Conservation (phyloP, 208 protist genomes). For the Vickermania spadyakhi region DNA sequence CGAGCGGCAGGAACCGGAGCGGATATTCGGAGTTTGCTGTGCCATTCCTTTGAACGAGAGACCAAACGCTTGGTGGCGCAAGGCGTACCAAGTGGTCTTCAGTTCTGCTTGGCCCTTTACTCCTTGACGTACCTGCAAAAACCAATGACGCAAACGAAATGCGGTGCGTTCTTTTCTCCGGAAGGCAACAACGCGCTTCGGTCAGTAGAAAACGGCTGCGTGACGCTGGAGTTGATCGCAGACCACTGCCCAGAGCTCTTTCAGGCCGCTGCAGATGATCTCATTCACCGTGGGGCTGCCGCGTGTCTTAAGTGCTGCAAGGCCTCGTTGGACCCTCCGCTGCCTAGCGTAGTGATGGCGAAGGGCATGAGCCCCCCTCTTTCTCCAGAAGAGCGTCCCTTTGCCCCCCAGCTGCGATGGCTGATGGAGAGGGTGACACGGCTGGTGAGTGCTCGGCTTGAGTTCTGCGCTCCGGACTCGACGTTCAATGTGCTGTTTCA, state of each 20-base stretch:
- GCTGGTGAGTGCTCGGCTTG: slow-evolving; percentile 9
- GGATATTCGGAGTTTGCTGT: too few species aligned
- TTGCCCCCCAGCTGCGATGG: background rate
- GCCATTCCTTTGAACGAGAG: too few species aligned
- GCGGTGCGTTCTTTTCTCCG: too few species aligned
- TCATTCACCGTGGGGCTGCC: background rate
- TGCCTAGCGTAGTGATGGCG: background rate
- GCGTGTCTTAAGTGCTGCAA: background rate
- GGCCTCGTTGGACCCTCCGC: background rate
- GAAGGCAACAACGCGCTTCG: too few species aligned
- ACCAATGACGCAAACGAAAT: too few species aligned
- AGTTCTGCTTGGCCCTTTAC: too few species aligned
- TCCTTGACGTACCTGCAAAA: too few species aligned
- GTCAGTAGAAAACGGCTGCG: too few species aligned
- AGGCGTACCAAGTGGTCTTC: too few species aligned
- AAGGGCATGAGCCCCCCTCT: background rate
- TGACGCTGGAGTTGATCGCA: background rate
- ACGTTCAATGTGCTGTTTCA: slow-evolving; percentile 20
- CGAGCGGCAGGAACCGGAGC: too few species aligned
- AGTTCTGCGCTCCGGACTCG: slow-evolving; percentile 12
- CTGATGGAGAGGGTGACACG: background rate
- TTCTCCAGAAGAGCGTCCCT: background rate
- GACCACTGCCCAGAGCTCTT: background rate
- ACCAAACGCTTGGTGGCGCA: too few species aligned
- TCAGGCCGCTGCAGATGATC: background rate